Conservation (phyloP, 2,329 filamentous ascomycete genomes). For the Fusarium torreyae region DNA sequence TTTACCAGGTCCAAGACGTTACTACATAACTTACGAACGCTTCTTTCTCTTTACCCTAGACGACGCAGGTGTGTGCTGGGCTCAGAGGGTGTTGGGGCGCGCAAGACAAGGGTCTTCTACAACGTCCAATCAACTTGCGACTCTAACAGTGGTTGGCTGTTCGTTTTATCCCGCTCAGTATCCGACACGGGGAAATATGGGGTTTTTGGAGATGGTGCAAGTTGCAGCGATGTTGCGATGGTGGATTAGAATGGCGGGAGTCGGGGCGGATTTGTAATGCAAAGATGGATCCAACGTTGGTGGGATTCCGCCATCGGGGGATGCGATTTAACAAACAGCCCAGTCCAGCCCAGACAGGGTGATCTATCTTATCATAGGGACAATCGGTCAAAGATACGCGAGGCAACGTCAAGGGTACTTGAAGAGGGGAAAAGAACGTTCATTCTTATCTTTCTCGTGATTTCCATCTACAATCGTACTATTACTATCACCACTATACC, state of each 20-base stretch:
- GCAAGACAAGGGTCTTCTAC: conserved; percentile 11
- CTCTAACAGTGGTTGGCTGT: conserved; percentile 4
- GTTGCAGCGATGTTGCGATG: conserved; percentile 43
- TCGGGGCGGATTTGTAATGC: conserved; percentile 49
- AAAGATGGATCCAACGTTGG: conserved; percentile 22
- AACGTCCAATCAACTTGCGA: not conserved
- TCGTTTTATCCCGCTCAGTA: conserved; percentile 26
- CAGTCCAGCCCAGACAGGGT: conserved; percentile 16
- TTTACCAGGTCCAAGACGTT: conserved; percentile 20
- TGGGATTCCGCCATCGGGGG: conserved; percentile 43
- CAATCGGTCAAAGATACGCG: conserved; percentile 17
- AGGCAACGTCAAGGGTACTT: conserved; percentile 35
- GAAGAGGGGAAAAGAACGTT: conserved; percentile 17
- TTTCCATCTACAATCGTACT: conserved; percentile 12
- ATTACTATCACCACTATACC: not conserved
- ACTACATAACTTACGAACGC: conserved; percentile 11
- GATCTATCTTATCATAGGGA: conserved; percentile 17
- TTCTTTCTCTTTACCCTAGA: conserved; percentile 6
- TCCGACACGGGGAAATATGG: conserved; percentile 34
- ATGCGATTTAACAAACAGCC: conserved; percentile 22
- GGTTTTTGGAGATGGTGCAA: conserved; percentile 32
- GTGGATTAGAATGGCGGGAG: conserved; percentile 44
- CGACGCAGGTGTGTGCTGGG: not conserved
- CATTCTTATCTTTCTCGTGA: conserved; percentile 20
- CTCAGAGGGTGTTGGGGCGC: conserved; percentile 5